Evolutionary conservation across 2,329 filamentous ascomycete genomes (phyloP), one percentile per base, ranked within the genome.

Genomic region (Scleromitrula shiraiana): DNA sequence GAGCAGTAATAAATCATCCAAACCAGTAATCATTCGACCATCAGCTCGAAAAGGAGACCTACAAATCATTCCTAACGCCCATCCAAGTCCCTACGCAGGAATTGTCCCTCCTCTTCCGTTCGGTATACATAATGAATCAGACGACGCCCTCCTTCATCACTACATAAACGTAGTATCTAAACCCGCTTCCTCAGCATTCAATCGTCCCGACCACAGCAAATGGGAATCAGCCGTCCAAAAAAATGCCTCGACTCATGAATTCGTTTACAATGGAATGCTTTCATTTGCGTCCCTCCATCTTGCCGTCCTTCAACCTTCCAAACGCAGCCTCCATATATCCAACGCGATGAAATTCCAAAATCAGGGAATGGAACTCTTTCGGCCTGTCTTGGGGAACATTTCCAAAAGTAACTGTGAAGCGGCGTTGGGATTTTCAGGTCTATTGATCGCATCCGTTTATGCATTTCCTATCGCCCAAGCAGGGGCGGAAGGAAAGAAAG

Each of bases 231-330:
- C 37, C 6, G 27, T 47, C 19, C 19, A 33, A 19, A 22, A 39
- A 2, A 47, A 26, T 20, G 36, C 37, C 30, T 33, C 36, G 24
- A 35, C 22, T 7, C 37, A 41, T n/a, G 20, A 33, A n/a, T 47
- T 33, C 15, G 37, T 47, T 7, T 47, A 47, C 44, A 33, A 41
- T 10, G 44, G 44, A 10, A 47, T 47, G 20, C 37, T 47, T 12
- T 47, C 36, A 5, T 47, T 47, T 10, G 36, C 44, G 3, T 15
- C 44, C 9, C 27, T 47, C 9, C 44, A 47, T 19, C 37, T 47
- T 2, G 44, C 44, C 3, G 17, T 35, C 20, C 15, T 47, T 0
- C 44, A 47, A 20, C 44, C 44, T 1, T 14, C 30, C 2, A 32
- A 41, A 15, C 37, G 44, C 12, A 10, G n/a, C n/a, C 40, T 14